Percentiles rank a stretch among this genome's conserved stretches.
Conservation (phyloP, 768 basidiomycete genomes). For the Macrocybe gigantea region DNA sequence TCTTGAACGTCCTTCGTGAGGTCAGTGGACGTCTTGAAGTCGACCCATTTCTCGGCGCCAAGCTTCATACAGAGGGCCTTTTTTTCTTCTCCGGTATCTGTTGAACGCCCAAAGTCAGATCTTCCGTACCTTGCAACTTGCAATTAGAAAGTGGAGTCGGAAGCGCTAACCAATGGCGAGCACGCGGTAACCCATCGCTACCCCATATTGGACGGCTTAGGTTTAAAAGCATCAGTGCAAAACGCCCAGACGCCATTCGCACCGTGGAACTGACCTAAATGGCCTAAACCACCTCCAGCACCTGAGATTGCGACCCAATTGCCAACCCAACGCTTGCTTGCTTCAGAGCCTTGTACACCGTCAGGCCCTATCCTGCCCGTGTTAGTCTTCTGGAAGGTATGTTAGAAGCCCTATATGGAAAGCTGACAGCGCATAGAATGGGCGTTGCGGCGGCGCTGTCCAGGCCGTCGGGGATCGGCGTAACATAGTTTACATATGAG, state of each 20-base stretch:
- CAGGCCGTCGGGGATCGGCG: conserved; percentile 66
- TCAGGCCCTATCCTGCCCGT: conserved; percentile 51
- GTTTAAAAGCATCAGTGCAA: neutral
- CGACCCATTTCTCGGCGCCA: conserved; percentile 68
- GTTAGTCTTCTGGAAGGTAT: neutral
- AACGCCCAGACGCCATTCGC: neutral
- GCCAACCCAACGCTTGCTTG: conserved; percentile 52
- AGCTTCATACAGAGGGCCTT: conserved; percentile 45
- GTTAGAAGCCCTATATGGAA: neutral
- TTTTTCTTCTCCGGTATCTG: conserved; percentile 74
- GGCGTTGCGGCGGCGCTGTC: conserved; percentile 61
- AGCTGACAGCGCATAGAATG: conserved; percentile 63
- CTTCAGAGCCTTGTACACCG: conserved; percentile 79
- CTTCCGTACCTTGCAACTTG: neutral
- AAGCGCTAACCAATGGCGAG: conserved; percentile 32
- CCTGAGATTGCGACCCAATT: conserved; percentile 73
- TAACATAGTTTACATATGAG: conserved; percentile 62
- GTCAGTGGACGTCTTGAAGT: conserved; percentile 63
- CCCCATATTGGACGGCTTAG: conserved; percentile 72
- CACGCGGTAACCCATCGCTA: conserved; percentile 69
- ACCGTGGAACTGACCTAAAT: conserved; percentile 42
- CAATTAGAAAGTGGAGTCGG: neutral
- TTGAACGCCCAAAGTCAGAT: conserved; percentile 21
- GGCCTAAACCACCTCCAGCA: conserved; percentile 76
- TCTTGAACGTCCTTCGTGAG: conserved; percentile 54